phyloP scores from a whole-genome alignment of 345 rosid genomes.

The Viola odorata region DNA sequence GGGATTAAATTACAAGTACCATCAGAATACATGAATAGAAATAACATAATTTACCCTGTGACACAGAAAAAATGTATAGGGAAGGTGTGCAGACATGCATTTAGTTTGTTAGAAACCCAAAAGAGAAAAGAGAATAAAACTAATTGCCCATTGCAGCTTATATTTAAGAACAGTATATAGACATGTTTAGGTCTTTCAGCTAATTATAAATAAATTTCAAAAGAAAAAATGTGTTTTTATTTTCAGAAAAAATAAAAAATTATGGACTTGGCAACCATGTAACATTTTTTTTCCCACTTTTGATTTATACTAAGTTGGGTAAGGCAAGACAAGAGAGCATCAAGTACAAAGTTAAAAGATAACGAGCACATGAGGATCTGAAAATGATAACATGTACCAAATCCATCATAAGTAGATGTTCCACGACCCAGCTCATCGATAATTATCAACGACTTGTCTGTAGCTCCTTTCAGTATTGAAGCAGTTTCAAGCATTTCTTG shows the following conservation, averaged over 20 bases:
- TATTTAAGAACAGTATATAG: too few relatives aligned
- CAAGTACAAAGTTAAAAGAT: not conserved
- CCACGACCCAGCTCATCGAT: slow-evolving; percentile 98
- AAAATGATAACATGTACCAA: slow-evolving; percentile 51
- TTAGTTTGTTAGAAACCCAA: too few relatives aligned
- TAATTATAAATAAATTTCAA: too few relatives aligned
- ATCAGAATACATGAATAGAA: too few relatives aligned
- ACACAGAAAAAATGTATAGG: too few relatives aligned
- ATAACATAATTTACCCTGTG: too few relatives aligned
- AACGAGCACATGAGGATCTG: not conserved
- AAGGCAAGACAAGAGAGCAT: not conserved
- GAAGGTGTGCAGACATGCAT: too few relatives aligned
- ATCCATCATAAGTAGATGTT: slow-evolving; percentile 97
- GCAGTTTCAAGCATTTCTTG: slow-evolving; percentile 99
- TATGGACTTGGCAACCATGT: not conserved
- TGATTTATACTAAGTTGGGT: not conserved
- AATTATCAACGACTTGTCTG: slow-evolving; percentile 76
- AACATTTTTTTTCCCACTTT: not conserved
- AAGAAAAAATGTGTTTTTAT: not conserved
- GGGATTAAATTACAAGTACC: too few relatives aligned
- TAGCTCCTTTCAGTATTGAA: slow-evolving; percentile 93
- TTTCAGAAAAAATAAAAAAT: not conserved
- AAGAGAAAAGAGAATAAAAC: too few relatives aligned
- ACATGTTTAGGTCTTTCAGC: too few relatives aligned
- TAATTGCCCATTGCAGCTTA: too few relatives aligned